phyloP scores from a whole-genome alignment of 495 filamentous ascomycete species.

The Patellaria atrata region DNA sequence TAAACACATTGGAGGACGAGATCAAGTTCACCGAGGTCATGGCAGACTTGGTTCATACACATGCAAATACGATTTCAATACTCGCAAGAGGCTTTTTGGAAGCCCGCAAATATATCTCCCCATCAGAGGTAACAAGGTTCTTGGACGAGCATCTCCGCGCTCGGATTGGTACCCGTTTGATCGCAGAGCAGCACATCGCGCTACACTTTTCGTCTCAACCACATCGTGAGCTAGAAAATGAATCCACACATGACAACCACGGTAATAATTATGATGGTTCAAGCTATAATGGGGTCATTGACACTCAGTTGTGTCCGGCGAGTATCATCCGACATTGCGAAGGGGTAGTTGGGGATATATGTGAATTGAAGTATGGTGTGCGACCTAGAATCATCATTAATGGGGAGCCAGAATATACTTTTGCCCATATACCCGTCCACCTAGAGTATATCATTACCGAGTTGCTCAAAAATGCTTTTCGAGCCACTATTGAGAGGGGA shows the following conservation, averaged over 20 bases:
- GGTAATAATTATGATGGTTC: slow-evolving; percentile 37
- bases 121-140: slow-evolving; percentile 70
- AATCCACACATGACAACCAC: slow-evolving; percentile 26
- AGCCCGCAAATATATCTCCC: slow-evolving; percentile 71
- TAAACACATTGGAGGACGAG: slow-evolving; percentile 75
- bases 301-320: slow-evolving; percentile 76
- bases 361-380: slow-evolving; percentile 88
- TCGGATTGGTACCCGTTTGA: slow-evolving; percentile 81
- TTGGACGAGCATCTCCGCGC: slow-evolving; percentile 89
- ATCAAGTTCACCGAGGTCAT: slow-evolving; percentile 80
- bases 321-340: slow-evolving; percentile 67
- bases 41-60: slow-evolving; percentile 83
- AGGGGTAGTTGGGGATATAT: slow-evolving; percentile 84
- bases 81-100: slow-evolving; percentile 87
- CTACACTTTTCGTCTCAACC: slow-evolving; percentile 73
- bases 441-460: slow-evolving; percentile 95
- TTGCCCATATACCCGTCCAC: slow-evolving; percentile 89
- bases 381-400: slow-evolving; percentile 68
- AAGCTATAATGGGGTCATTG: slow-evolving; percentile 90
- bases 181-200: slow-evolving; percentile 94
- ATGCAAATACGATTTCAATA: slow-evolving; percentile 84
- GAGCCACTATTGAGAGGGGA: slow-evolving; percentile 73
- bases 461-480: slow-evolving; percentile 90
- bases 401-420: slow-evolving; percentile 63
- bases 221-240: slow-evolving; percentile 44